Percentiles rank a stretch among this genome's conserved stretches.
Evolutionary conservation across 139 green algal genomes (phyloP).

Genomic region (Coccomyxa sp.): DNA sequence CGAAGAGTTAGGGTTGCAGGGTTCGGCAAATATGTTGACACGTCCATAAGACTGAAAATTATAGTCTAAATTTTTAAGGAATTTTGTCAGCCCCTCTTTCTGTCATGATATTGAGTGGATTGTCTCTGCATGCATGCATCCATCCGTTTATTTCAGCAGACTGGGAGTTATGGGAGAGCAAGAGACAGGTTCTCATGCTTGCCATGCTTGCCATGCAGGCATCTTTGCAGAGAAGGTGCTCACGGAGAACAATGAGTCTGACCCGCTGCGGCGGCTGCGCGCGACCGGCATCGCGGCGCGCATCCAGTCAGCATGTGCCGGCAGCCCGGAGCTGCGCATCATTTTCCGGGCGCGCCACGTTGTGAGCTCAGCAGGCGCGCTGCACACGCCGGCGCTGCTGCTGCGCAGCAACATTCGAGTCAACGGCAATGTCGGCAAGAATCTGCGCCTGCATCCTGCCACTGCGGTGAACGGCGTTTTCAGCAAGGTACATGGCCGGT

Average conservation of each 20-base stretch:
- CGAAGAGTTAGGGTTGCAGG: not conserved
- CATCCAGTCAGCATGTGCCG: not conserved
- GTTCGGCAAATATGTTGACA: too few species aligned
- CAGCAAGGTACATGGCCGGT: not conserved
- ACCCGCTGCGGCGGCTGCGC: too few species aligned
- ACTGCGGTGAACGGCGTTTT: conserved; percentile 35
- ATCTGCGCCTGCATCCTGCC: conserved; percentile 54
- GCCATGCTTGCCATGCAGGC: conserved; percentile 14
- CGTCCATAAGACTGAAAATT: not conserved
- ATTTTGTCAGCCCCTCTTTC: too few species aligned
- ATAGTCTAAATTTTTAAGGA: too few species aligned
- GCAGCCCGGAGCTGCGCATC: not conserved
- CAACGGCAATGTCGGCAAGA: conserved; percentile 42
- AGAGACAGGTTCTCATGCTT: too few species aligned
- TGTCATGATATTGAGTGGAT: too few species aligned
- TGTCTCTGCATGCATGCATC: too few species aligned
- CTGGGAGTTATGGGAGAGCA: too few species aligned
- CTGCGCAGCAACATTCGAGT: conserved; percentile 45
- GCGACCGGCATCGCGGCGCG: not conserved
- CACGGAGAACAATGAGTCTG: not conserved
- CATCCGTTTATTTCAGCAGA: too few species aligned
- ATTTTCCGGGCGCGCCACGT: conserved; percentile 28
- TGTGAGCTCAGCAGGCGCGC: conserved; percentile 17
- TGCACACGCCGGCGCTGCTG: conserved; percentile 67
- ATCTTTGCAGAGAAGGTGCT: conserved; percentile 28